A percentile compares a stretch with the other conserved stretches of the same genome.
These are phyloP conservation scores for barrel medic (Medicago truncatula) DNA, from an alignment of 306 rosid genomes.

Conservation along the genomic window DNA sequence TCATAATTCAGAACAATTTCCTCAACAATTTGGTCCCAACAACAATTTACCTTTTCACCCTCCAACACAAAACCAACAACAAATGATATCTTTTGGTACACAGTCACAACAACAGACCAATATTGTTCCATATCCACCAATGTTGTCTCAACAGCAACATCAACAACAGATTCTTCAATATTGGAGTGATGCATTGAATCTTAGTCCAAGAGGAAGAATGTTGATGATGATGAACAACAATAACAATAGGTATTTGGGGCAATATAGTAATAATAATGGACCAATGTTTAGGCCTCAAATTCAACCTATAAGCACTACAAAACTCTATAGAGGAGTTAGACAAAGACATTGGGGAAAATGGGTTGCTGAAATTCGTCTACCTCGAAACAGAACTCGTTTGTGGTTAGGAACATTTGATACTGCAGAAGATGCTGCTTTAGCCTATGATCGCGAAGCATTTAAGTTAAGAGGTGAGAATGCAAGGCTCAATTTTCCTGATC, in stretches of 20 bases:
- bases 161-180: conserved; percentile 71
- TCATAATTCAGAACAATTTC: conserved; percentile 52
- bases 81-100: conserved; percentile 62
- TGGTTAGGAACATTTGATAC: conserved; percentile 99
- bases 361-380: conserved; percentile 97
- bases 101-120: conserved; percentile 48
- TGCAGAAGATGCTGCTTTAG: conserved; percentile 96
- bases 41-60: conserved; percentile 42
- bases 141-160: conserved; percentile 50
- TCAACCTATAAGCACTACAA: conserved; percentile 72
- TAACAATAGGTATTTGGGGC: conserved; percentile 43
- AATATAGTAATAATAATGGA: conserved; percentile 44
- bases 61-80: conserved; percentile 50
- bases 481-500: conserved; percentile 88
- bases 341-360: conserved; percentile 99
- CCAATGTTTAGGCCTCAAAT: conserved; percentile 55
- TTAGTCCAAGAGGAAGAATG: conserved; percentile 74
- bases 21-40: conserved; percentile 50
- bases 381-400: conserved; percentile 85
- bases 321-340: conserved; percentile 93
- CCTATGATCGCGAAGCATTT: conserved; percentile 94
- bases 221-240: conserved; percentile 61
- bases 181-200: conserved; percentile 80
- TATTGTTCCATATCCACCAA: conserved; percentile 47
- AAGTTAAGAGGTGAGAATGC: conserved; percentile 96